Conservation (phyloP, 2,329 filamentous ascomycete species). For the Colletotrichum scovillei region DNA sequence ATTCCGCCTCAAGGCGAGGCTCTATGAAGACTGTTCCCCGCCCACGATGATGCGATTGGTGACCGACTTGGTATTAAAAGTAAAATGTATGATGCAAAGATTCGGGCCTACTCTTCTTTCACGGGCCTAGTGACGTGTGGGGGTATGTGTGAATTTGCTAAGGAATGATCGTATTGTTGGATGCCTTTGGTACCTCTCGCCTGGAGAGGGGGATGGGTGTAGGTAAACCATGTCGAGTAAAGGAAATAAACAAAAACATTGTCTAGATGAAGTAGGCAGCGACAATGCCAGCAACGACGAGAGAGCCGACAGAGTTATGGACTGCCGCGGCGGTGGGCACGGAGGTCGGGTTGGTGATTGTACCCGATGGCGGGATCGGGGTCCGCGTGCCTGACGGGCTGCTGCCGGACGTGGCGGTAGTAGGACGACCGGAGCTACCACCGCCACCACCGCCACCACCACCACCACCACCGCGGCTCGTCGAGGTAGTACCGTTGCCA, state of each 20-base stretch:
- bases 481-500: neutral
- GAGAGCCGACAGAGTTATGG: slow-evolving; percentile 46
- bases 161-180: neutral
- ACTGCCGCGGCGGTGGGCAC: slow-evolving; percentile 43
- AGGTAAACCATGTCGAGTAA: neutral
- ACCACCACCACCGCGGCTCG: neutral
- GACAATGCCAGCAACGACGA: slow-evolving; percentile 51
- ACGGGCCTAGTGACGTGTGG: neutral
- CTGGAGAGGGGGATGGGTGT: neutral
- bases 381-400: slow-evolving; percentile 25
- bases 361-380: slow-evolving; percentile 20
- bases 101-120: neutral
- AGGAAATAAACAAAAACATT: too few relatives aligned
- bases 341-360: slow-evolving; percentile 32
- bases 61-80: neutral
- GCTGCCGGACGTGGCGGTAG: neutral
- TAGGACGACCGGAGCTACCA: neutral
- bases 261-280: slow-evolving; percentile 56
- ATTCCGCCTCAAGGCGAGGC: neutral
- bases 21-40: neutral
- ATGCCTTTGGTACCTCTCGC: neutral
- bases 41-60: neutral
- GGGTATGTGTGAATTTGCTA: neutral
- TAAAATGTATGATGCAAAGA: neutral
- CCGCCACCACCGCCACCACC: neutral